phyloP scores from a whole-genome alignment of 169 alveolate species.

The Neospora caninum region DNA sequence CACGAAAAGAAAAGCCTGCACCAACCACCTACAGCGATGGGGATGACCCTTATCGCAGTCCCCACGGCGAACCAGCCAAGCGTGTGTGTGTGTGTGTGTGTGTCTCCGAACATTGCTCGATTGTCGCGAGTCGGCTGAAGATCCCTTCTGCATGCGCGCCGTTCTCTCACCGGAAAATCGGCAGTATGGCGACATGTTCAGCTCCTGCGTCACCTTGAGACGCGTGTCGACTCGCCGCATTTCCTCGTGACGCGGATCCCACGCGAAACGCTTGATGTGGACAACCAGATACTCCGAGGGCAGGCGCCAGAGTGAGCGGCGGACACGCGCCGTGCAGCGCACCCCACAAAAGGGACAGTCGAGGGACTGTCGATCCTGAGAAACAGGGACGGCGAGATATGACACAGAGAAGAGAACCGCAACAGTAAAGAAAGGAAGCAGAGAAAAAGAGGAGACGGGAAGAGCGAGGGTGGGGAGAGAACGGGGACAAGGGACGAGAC shows the following conservation, averaged over 20 bases:
- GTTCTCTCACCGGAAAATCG: slow-evolving; percentile 38
- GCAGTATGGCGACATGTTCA: slow-evolving; percentile 49
- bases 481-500: too few relatives aligned
- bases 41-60: too few relatives aligned
- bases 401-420: background rate
- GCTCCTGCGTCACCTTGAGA: slow-evolving; percentile 8
- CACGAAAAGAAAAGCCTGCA: too few relatives aligned
- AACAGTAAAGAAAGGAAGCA: too few relatives aligned
- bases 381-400: background rate
- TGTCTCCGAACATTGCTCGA: too few relatives aligned
- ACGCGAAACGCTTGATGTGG: slow-evolving; percentile 55
- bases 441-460: background rate
- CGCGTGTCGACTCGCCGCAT: slow-evolving; percentile 16
- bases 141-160: background rate
- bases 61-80: too few relatives aligned
- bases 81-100: too few relatives aligned
- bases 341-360: slow-evolving; percentile 50
- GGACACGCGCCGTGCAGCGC: slow-evolving; percentile 27
- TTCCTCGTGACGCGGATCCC: background rate
- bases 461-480: too few relatives aligned
- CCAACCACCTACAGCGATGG: too few relatives aligned
- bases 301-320: slow-evolving; percentile 35
- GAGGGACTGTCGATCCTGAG: slow-evolving; percentile 35
- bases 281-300: slow-evolving; percentile 51
- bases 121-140: too few relatives aligned